Percentiles rank a stretch among this genome's conserved stretches.
Conservation (phyloP, 2,329 filamentous ascomycete genomes). For the Chalaropsis thielavioides region DNA sequence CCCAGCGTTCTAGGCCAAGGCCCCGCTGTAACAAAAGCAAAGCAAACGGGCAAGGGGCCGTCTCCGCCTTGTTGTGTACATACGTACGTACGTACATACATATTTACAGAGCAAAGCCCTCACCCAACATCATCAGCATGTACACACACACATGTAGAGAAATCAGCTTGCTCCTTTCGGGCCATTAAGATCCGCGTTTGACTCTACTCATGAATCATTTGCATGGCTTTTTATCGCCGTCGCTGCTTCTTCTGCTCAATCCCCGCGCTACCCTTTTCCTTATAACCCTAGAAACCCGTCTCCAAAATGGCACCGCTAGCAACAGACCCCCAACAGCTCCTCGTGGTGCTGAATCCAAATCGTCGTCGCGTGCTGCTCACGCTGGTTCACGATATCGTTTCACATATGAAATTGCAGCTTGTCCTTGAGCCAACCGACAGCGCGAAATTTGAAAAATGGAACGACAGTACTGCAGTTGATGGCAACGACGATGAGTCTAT, state of each 20-base stretch:
- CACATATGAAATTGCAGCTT: constrained; percentile 39
- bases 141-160: background rate
- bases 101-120: background rate
- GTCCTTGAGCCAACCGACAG: constrained; percentile 22
- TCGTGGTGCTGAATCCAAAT: constrained; percentile 39
- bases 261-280: background rate
- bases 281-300: constrained; percentile 3
- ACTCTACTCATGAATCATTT: background rate
- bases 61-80: background rate
- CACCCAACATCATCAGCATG: too few species aligned
- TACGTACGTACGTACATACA: background rate
- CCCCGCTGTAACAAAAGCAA: background rate
- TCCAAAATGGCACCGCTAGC: constrained; percentile 39
- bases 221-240: background rate
- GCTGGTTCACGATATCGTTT: constrained; percentile 37
- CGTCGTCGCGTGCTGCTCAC: constrained; percentile 37
- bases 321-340: constrained; percentile 39
- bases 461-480: constrained; percentile 14
- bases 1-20: background rate
- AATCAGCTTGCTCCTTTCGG: background rate
- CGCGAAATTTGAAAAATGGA: constrained; percentile 11
- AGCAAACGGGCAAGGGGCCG: too few species aligned
- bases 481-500: constrained; percentile 12
- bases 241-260: background rate
- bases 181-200: background rate